Evolutionary conservation across 1,284 basidiomycete species (phyloP).

Genomic region (Cryptococcus depauperatus): DNA sequence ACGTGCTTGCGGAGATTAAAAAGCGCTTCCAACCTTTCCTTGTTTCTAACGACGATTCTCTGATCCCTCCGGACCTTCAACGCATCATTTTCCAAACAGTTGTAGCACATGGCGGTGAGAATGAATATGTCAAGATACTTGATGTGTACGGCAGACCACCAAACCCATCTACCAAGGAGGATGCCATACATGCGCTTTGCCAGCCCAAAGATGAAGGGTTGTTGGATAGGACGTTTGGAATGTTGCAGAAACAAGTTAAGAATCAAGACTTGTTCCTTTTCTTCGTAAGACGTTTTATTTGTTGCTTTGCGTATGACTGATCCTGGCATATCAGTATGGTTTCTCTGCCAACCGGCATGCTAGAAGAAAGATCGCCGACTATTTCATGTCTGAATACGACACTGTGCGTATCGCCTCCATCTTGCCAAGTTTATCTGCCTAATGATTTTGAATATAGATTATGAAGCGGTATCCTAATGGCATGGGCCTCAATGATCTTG

Average conservation of each 20-base stretch:
- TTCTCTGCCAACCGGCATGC: slow-evolving; percentile 37
- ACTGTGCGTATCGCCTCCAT: slow-evolving; percentile 47
- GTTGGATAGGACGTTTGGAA: slow-evolving; percentile 55
- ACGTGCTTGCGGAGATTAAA: slow-evolving; percentile 65
- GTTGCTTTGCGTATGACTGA: background rate
- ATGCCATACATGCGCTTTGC: slow-evolving; percentile 54
- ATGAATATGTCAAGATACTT: slow-evolving; percentile 69
- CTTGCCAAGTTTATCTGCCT: background rate
- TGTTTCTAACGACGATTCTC: slow-evolving; percentile 65
- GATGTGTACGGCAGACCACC: slow-evolving; percentile 62
- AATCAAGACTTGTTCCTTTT: slow-evolving; percentile 58
- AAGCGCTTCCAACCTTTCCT: slow-evolving; percentile 66
- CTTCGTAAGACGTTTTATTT: slow-evolving; percentile 27
- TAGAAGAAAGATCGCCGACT: slow-evolving; percentile 39
- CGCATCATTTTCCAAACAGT: slow-evolving; percentile 44
- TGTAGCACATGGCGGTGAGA: slow-evolving; percentile 63
- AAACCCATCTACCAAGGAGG: slow-evolving; percentile 61
- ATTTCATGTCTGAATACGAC: slow-evolving; percentile 57
- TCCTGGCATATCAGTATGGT: slow-evolving; percentile 47
- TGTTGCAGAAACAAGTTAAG: slow-evolving; percentile 52
- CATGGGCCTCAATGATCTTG: slow-evolving; percentile 49
- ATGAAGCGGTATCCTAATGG: slow-evolving; percentile 64
- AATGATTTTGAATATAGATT: slow-evolving; percentile 47
- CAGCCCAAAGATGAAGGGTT: slow-evolving; percentile 40
- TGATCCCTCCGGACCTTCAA: slow-evolving; percentile 70